Evolutionary conservation across 257 asterid species (phyloP).

Genomic region (Pogostemon cablin): DNA sequence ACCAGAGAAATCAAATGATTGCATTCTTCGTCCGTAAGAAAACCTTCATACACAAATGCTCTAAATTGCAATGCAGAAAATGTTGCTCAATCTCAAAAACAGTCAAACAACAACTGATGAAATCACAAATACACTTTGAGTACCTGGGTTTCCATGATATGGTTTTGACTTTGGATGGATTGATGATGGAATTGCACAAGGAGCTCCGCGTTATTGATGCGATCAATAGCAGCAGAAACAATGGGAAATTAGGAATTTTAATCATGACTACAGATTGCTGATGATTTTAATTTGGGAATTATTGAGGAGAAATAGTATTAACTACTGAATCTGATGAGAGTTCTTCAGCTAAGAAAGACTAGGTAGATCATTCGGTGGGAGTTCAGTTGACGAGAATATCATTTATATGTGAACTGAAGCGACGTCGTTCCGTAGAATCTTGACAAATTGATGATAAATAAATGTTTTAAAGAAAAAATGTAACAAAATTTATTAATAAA

Average conservation of each 20-base stretch:
- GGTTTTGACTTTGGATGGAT: slow-evolving; percentile 87
- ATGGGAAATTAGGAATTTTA: slow-evolving; percentile 34
- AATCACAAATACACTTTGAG: background rate
- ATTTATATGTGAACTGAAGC: slow-evolving; percentile 23
- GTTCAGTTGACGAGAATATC: slow-evolving; percentile 48
- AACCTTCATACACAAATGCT: slow-evolving; percentile 91
- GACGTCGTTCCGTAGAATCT: slow-evolving; percentile 24
- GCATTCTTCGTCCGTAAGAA: slow-evolving; percentile 89
- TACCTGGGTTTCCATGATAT: slow-evolving; percentile 95
- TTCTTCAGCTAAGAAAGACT: slow-evolving; percentile 26
- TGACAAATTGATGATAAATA: too few species aligned
- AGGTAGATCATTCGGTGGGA: slow-evolving; percentile 31
- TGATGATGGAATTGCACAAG: slow-evolving; percentile 59
- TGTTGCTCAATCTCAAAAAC: slow-evolving; percentile 29
- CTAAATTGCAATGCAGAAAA: slow-evolving; percentile 39
- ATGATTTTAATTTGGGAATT: background rate
- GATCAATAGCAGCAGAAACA: slow-evolving; percentile 49
- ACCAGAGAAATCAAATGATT: slow-evolving; percentile 86
- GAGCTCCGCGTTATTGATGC: slow-evolving; percentile 52
- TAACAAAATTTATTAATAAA: too few species aligned
- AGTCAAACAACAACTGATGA: slow-evolving; percentile 1
- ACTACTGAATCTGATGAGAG: slow-evolving; percentile 36
- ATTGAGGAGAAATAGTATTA: background rate
- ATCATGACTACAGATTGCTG: slow-evolving; percentile 32
- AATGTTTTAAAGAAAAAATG: too few species aligned